phyloP scores from a whole-genome alignment of 805 yeast species.

The Teunomyces cretensis region DNA sequence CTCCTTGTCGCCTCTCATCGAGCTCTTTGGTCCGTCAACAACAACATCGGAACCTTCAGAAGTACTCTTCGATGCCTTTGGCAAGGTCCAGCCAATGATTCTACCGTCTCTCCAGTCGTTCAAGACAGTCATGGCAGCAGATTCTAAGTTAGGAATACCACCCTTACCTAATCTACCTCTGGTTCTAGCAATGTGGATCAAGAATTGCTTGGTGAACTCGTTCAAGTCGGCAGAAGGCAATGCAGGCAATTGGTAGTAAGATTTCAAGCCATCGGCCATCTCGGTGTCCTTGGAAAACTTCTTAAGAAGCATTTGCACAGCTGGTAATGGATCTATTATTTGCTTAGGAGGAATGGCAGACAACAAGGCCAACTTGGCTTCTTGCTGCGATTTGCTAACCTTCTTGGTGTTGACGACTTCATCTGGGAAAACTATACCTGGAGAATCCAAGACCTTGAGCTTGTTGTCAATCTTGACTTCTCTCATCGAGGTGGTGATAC shows the following conservation, averaged over 20 bases:
- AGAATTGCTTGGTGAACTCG: constrained; percentile 78
- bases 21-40: constrained; percentile 36
- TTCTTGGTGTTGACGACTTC: constrained; percentile 39
- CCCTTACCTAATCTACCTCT: constrained; percentile 92
- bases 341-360: constrained; percentile 89
- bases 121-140: constrained; percentile 80
- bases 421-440: constrained; percentile 96
- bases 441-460: constrained; percentile 87
- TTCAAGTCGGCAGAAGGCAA: constrained; percentile 69
- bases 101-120: constrained; percentile 98
- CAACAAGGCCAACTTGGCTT: constrained; percentile 84
- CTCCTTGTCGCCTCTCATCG: constrained; percentile 42
- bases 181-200: constrained; percentile 89
- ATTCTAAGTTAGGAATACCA: constrained; percentile 84
- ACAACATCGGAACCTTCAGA: constrained; percentile 17
- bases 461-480: constrained; percentile 91
- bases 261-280: constrained; percentile 74
- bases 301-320: constrained; percentile 73
- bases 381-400: constrained; percentile 59
- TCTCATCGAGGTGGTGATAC: constrained; percentile 89
- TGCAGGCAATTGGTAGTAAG: constrained; percentile 77
- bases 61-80: constrained; percentile 52
- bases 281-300: constrained; percentile 70
- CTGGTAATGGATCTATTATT: constrained; percentile 80
- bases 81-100: constrained; percentile 85